Percentiles rank a stretch among this genome's conserved stretches.
Evolutionary conservation across 208 protist genomes (phyloP).

Genomic region (Endotrypanum monterogeii): DNA sequence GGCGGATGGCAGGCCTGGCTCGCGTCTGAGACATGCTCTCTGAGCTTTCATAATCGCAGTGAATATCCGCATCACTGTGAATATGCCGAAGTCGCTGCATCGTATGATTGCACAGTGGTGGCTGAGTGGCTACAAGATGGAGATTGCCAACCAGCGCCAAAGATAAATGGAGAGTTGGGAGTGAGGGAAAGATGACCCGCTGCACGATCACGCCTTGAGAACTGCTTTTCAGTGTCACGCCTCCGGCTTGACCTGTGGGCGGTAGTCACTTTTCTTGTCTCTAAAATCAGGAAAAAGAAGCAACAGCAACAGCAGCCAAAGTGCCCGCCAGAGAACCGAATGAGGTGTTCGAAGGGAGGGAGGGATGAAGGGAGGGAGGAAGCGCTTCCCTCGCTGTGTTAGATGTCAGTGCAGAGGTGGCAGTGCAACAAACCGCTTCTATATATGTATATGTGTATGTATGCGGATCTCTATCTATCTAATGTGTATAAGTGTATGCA

Average conservation of each 20-base stretch:
- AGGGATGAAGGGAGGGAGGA: not conserved
- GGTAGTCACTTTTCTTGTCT: not conserved
- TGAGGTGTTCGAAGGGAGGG: not conserved
- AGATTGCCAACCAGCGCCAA: not conserved
- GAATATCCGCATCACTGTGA: slow-evolving; percentile 15
- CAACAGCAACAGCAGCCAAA: not conserved
- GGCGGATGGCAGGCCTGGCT: slow-evolving; percentile 38
- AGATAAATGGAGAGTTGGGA: not conserved
- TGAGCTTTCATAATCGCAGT: slow-evolving; percentile 28
- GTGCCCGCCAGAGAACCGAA: not conserved
- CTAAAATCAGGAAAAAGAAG: not conserved
- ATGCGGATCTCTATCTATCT: not conserved
- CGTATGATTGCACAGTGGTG: not conserved
- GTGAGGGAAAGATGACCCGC: not conserved
- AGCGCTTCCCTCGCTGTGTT: too few species aligned
- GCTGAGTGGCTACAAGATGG: not conserved
- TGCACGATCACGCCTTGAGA: not conserved
- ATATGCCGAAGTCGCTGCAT: slow-evolving; percentile 20
- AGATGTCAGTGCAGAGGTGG: too few species aligned
- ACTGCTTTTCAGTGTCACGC: not conserved
- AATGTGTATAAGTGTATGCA: not conserved
- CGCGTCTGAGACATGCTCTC: slow-evolving; percentile 44
- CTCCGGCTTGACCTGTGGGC: not conserved
- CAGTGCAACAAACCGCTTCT: too few species aligned
- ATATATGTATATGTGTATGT: not conserved